Evolutionary conservation across 2,329 filamentous ascomycete species (phyloP).

Genomic region (Harringtonia aguacate): DNA sequence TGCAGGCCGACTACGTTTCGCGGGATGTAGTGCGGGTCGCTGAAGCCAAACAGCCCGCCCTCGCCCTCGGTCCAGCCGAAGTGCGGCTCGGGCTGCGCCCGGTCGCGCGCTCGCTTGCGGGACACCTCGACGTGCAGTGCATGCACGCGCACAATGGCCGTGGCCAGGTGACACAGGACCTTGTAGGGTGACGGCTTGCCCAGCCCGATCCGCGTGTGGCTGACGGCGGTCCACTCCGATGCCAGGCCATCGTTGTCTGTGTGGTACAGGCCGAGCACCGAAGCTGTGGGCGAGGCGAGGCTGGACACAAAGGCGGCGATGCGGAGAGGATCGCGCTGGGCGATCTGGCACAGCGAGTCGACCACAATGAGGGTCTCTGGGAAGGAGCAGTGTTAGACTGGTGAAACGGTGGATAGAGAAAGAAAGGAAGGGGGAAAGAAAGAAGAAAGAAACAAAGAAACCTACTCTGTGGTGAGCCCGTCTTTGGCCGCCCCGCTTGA

Average conservation of each 20-base stretch:
- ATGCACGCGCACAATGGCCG: slow-evolving; percentile 65
- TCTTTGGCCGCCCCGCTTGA: slow-evolving; percentile 18
- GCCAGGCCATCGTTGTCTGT: slow-evolving; percentile 45
- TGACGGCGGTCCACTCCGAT: slow-evolving; percentile 26
- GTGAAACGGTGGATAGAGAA: not conserved
- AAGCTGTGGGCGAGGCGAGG: slow-evolving; percentile 54
- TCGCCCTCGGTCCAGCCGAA: slow-evolving; percentile 75
- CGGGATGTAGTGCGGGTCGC: slow-evolving; percentile 20
- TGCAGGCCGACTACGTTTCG: slow-evolving; percentile 10
- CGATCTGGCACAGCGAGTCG: slow-evolving; percentile 65
- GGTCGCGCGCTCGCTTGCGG: slow-evolving; percentile 63
- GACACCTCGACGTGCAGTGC: slow-evolving; percentile 66
- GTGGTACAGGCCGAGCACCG: slow-evolving; percentile 74
- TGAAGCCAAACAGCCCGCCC: slow-evolving; percentile 63
- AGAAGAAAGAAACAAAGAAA: not conserved
- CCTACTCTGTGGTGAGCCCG: slow-evolving; percentile 11
- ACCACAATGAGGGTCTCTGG: slow-evolving; percentile 65
- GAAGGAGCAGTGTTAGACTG: not conserved
- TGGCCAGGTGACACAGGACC: slow-evolving; percentile 75
- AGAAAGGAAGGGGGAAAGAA: not conserved
- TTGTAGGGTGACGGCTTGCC: slow-evolving; percentile 62
- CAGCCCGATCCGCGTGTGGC: slow-evolving; percentile 27
- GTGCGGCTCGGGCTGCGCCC: slow-evolving; percentile 62
- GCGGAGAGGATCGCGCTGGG: slow-evolving; percentile 39
- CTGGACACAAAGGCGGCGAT: slow-evolving; percentile 61